phyloP scores from a whole-genome alignment of 2,329 filamentous ascomycete genomes.

The Venturiaceae sp. region DNA sequence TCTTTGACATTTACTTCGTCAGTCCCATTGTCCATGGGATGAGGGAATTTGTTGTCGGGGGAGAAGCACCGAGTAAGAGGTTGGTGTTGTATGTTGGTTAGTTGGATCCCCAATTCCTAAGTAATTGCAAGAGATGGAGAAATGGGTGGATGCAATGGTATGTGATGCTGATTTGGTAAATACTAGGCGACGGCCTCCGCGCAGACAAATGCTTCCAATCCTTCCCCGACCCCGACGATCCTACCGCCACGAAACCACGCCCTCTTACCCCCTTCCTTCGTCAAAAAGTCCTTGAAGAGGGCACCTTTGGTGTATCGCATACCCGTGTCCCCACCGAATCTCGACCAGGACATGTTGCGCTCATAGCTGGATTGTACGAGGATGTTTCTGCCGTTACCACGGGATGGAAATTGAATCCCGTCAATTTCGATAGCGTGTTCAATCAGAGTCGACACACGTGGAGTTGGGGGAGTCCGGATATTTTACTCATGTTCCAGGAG shows the following conservation, averaged over 20 bases:
- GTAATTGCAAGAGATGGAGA: background rate
- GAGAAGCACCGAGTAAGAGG: conserved; percentile 72
- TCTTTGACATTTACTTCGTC: conserved; percentile 98
- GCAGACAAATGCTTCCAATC: conserved; percentile 97
- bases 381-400: conserved; percentile 96
- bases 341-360: conserved; percentile 86
- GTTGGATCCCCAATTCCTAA: background rate
- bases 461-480: conserved; percentile 98
- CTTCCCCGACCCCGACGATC: conserved; percentile 70
- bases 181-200: conserved; percentile 71
- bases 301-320: conserved; percentile 95
- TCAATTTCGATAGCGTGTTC: conserved; percentile 98
- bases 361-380: conserved; percentile 94
- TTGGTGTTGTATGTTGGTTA: conserved; percentile 86
- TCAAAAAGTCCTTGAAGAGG: conserved; percentile 76
- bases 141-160: conserved; percentile 8
- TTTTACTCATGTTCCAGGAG: conserved; percentile 91
- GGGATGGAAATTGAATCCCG: conserved; percentile 96
- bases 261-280: conserved; percentile 86
- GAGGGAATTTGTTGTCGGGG: conserved; percentile 66
- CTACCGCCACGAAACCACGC: conserved; percentile 59
- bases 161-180: background rate
- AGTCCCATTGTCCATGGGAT: conserved; percentile 96
- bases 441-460: conserved; percentile 94
- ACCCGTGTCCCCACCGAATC: conserved; percentile 96